These are phyloP conservation scores for Sarocladiaceae sp. DNA, from an alignment of 2,329 filamentous ascomycete species.

Conservation along the genomic window DNA sequence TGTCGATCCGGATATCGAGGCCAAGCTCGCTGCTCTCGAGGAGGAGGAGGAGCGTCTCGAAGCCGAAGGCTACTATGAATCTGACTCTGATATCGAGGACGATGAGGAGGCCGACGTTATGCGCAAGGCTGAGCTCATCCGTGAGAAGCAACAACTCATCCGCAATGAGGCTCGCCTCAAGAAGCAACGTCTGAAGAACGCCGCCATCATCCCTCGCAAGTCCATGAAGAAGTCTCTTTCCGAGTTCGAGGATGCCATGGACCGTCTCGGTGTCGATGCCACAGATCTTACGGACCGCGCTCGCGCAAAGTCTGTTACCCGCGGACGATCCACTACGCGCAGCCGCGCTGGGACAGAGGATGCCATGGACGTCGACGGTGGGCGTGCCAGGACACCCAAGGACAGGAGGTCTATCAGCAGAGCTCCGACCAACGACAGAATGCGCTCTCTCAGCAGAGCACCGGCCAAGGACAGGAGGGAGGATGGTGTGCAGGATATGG, in stretches of 20 bases:
- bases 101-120: slow-evolving; percentile 83
- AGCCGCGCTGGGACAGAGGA: slow-evolving; percentile 60
- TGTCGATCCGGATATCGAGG: slow-evolving; percentile 93
- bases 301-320: slow-evolving; percentile 51
- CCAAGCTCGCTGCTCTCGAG: slow-evolving; percentile 85
- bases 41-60: slow-evolving; percentile 93
- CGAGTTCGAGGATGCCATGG: slow-evolving; percentile 81
- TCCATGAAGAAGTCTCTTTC: slow-evolving; percentile 76
- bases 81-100: slow-evolving; percentile 76
- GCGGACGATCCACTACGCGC: slow-evolving; percentile 67
- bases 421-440: slow-evolving; percentile 63
- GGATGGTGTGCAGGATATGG: slow-evolving; percentile 70
- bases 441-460: slow-evolving; percentile 67
- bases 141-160: slow-evolving; percentile 89
- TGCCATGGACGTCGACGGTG: slow-evolving; percentile 69
- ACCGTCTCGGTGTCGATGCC: slow-evolving; percentile 81
- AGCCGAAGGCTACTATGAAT: slow-evolving; percentile 90
- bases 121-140: slow-evolving; percentile 91
- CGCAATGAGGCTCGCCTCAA: slow-evolving; percentile 93
- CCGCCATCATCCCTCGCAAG: slow-evolving; percentile 84
- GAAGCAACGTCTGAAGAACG: slow-evolving; percentile 89
- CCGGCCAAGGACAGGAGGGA: slow-evolving; percentile 62
- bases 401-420: slow-evolving; percentile 35
- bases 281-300: slow-evolving; percentile 69
- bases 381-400: slow-evolving; percentile 33